These are phyloP conservation scores for Aspergillus affinis DNA, from an alignment of 495 filamentous ascomycete genomes.

Conservation along the genomic window DNA sequence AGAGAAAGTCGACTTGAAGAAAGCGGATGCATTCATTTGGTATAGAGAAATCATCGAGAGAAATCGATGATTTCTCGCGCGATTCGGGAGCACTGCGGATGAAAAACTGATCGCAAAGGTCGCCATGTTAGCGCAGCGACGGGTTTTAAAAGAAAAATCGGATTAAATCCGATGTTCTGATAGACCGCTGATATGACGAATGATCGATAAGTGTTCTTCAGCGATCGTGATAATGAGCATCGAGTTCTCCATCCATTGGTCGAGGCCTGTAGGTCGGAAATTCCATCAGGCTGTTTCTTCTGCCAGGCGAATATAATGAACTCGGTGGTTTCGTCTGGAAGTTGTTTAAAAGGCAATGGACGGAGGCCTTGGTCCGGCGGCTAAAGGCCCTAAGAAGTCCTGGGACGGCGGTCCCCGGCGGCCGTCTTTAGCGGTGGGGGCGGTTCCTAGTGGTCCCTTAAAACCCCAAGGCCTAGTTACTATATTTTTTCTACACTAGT, in stretches of 20 bases:
- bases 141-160: neutral
- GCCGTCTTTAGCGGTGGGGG: too few relatives aligned
- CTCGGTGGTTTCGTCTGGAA: too few relatives aligned
- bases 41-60: neutral
- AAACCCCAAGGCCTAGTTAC: too few relatives aligned
- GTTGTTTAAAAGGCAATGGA: too few relatives aligned
- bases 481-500: too few relatives aligned
- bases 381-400: too few relatives aligned
- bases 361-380: too few relatives aligned
- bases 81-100: neutral
- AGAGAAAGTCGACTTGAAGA: too few relatives aligned
- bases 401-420: too few relatives aligned
- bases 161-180: constrained; percentile 9
- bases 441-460: too few relatives aligned
- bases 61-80: neutral
- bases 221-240: neutral
- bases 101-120: neutral
- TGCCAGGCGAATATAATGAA: too few relatives aligned
- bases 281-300: neutral
- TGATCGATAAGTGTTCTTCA: neutral
- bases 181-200: constrained; percentile 4
- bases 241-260: neutral
- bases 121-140: neutral
- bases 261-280: neutral
- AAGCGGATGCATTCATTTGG: neutral